Base-by-base conservation (phyloP, 371 early-diverging fungal genomes). In the Mortierella sp. region DNA sequence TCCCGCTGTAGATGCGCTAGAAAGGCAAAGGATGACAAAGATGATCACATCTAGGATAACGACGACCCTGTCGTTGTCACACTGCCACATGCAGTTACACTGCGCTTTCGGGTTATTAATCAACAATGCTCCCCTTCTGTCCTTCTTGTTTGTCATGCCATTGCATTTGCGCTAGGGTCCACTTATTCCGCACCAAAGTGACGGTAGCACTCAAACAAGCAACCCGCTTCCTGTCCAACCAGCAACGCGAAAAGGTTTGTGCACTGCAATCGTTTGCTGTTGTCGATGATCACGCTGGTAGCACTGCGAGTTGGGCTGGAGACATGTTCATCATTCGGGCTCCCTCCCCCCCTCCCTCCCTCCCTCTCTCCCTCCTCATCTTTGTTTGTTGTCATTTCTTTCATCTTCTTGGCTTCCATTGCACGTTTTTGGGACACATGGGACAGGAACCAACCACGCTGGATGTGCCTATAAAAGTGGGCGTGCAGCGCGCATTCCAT, bases 231-330 rank as follows among this genome's bases (percentile, higher is more conserved):
- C 14, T 19, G 44, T 43, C 51, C 28, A 51, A 29, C 8, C 8
- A 19, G 27, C 10, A 49, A 25, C 10, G 4, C 14, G 29, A 47
- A 57, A 46, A 57, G 57, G 57, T 57, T 47, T 57, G 57, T 57
- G 44, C 47, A 46, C 28, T 29, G 6, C 51, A 29, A 29, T 12
- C 8, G 31, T 12, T 10, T 27, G 16, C 10, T 29, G 16, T 51
- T 14, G 14, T 5, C 37, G 25, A 55, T 31, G 57, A 57, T 57
- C 57, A 57, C 57, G 57, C 44, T 57, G 57, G 57, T 57, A 27
- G 39, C 57, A 57, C 47, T 51, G n/a, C 34, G 28, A 25, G 27
- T 10, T 34, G 34, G 47, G 34, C 47, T 46, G 46, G 47, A 46
- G 47, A 10, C 34, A 34, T 22, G 24, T 19, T 21, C 21, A 21